Base-by-base conservation (phyloP, 139 green algal species). In the Haematococcus lacustris region DNA sequence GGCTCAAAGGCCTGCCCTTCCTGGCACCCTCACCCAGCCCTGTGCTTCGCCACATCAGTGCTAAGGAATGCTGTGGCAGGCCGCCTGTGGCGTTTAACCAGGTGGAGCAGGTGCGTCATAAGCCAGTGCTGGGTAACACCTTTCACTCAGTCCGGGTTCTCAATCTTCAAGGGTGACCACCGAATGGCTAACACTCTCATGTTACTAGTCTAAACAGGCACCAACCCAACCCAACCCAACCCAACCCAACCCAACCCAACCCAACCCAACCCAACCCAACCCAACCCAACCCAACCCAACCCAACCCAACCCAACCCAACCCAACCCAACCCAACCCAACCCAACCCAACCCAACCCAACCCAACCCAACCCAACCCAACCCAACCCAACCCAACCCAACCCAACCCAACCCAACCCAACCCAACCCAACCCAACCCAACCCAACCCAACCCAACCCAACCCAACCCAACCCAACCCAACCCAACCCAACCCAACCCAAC, bases 11-110 rank as follows among this genome's bases (percentile, higher is more conserved):
- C 13, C 66, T 88, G 41, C 86, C 86, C 35, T 85, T 85, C 74
- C 73, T 92, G 60, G 76, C 80, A 26, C 68, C 74, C 43, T 30
- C 70, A 25, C 72, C 81, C 26, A 83, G 88, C 40, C 60, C 67
- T 57, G 80, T 87, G 53, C 82, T 84, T 71, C 76, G 78, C 25
- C 83, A 90, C 81, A 78, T 89, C 59, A 88, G 82, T 7, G 85
- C 84, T 21, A 76, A 74, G 34, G 87, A 92, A 70, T 79, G 75
- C 37, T 81, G 76, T 66, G 73, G 73, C 6, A 21, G 57, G 13
- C 82, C 80, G 17, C 60, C 75, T 1, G 77, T 88, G 9, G 78
- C 76, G 2, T 83, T 93, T 51, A 68, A 73, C 40, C 66, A 81
- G 21, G 77, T 91, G 3, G 87, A 89, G 65, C 70, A 75, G 38